A percentile compares a stretch with the other conserved stretches of the same genome.
These are phyloP conservation scores for Phaeodactylum tricornutum DNA, from an alignment of 108 stramenopile species.

Conservation along the genomic window DNA sequence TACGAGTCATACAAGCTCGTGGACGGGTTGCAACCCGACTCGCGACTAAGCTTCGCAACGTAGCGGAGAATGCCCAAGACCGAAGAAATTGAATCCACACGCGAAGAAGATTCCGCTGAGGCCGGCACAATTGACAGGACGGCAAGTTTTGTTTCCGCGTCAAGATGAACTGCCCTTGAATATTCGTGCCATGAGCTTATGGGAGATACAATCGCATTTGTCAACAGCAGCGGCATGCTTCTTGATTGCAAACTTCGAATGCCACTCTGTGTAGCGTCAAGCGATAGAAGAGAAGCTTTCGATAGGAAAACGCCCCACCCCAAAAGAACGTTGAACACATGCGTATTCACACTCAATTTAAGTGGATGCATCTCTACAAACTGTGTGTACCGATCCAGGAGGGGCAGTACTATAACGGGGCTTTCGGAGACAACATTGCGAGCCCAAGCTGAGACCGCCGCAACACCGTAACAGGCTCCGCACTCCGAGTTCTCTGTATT, in stretches of 20 bases:
- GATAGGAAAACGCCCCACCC: slow-evolving; percentile 8
- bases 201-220: slow-evolving; percentile 14
- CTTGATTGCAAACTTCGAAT: slow-evolving; percentile 9
- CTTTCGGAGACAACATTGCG: not conserved
- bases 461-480: too few relatives aligned
- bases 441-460: not conserved
- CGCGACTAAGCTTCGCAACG: slow-evolving; percentile 9
- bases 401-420: not conserved
- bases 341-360: slow-evolving; percentile 13
- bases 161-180: slow-evolving; percentile 7
- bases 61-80: slow-evolving; percentile 10
- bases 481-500: too few relatives aligned
- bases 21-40: slow-evolving; percentile 10
- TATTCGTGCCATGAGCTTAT: slow-evolving; percentile 15
- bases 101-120: not conserved
- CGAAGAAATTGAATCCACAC: slow-evolving; percentile 2
- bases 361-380: slow-evolving; percentile 23
- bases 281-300: slow-evolving; percentile 10
- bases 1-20: not conserved
- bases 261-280: slow-evolving; percentile 13
- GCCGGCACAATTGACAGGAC: slow-evolving; percentile 7
- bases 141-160: slow-evolving; percentile 13
- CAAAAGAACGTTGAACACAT: slow-evolving; percentile 9
- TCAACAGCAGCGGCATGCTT: slow-evolving; percentile 14
- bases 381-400: not conserved